These are phyloP conservation scores for Gynandropsis gynandra DNA, from an alignment of 345 rosid species.

Conservation along the genomic window DNA sequence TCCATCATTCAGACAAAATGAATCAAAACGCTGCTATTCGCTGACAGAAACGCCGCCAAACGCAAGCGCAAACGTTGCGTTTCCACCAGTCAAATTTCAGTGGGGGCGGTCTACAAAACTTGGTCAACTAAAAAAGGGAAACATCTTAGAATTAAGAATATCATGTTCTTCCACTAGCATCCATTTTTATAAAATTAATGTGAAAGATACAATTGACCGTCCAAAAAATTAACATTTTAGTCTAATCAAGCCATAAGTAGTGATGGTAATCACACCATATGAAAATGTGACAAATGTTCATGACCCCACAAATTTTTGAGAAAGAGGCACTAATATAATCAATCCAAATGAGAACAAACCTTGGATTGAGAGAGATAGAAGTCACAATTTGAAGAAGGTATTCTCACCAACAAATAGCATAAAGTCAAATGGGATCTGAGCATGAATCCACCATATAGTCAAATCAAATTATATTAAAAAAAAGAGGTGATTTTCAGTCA, in stretches of 20 bases:
- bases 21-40: too few species aligned
- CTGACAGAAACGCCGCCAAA: too few species aligned
- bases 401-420: constrained; percentile 20
- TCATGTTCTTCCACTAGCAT: constrained; percentile 17
- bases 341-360: constrained; percentile 17
- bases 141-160: constrained; percentile 16
- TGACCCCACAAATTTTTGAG: constrained; percentile 19
- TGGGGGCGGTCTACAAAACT: constrained; percentile 27
- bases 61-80: too few species aligned
- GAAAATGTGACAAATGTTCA: constrained; percentile 13
- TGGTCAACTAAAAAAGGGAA: constrained; percentile 21
- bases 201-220: background rate
- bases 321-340: constrained; percentile 9
- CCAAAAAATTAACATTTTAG: constrained; percentile 1
- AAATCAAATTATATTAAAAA: constrained; percentile 25
- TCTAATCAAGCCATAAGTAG: constrained; percentile 9
- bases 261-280: constrained; percentile 11
- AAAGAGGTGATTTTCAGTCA: constrained; percentile 23
- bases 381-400: constrained; percentile 5
- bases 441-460: constrained; percentile 40
- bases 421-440: constrained; percentile 41
- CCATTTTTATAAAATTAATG: constrained; percentile 9
- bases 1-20: too few species aligned
- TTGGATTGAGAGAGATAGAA: constrained; percentile 18
- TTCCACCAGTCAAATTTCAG: constrained; percentile 11